These are phyloP conservation scores for Acidomyces sp. DNA, from an alignment of 495 filamentous ascomycete genomes.

Conservation along the genomic window DNA sequence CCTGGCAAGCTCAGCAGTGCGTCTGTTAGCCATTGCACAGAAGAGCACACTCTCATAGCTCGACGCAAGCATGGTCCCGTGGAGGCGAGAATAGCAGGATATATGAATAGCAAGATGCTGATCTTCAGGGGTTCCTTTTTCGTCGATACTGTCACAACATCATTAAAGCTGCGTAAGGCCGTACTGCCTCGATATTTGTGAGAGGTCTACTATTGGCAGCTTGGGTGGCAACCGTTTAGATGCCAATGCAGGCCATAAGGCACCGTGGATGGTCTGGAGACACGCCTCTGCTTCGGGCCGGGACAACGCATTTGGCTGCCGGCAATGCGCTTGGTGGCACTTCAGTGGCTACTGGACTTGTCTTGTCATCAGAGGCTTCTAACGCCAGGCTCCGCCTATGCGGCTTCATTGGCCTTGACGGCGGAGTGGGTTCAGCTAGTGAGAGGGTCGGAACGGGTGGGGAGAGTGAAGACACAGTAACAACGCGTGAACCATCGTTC, in stretches of 20 bases:
- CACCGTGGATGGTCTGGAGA: constrained; percentile 6
- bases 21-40: constrained; percentile 11
- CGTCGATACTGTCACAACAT: constrained; percentile 7
- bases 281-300: not conserved
- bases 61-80: not conserved
- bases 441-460: no score
- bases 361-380: constrained; percentile 1
- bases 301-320: constrained; percentile 2
- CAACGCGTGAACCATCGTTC: no score
- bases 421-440: constrained; percentile 5
- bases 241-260: constrained; percentile 16
- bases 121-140: constrained; percentile 14
- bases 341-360: constrained; percentile 9
- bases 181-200: constrained; percentile 13
- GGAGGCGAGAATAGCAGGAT: constrained; percentile 1
- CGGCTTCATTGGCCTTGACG: constrained; percentile 7
- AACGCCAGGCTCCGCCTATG: not conserved
- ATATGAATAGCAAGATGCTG: constrained; percentile 4
- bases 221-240: constrained; percentile 9
- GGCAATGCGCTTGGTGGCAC: constrained; percentile 1
- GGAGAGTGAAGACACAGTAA: no score
- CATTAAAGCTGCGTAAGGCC: constrained; percentile 3
- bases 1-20: constrained; percentile 11
- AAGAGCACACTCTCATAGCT: not conserved
- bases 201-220: constrained; percentile 14